Conservation (phyloP, 305 asterid genomes). For the Fraxinus floribunda region DNA sequence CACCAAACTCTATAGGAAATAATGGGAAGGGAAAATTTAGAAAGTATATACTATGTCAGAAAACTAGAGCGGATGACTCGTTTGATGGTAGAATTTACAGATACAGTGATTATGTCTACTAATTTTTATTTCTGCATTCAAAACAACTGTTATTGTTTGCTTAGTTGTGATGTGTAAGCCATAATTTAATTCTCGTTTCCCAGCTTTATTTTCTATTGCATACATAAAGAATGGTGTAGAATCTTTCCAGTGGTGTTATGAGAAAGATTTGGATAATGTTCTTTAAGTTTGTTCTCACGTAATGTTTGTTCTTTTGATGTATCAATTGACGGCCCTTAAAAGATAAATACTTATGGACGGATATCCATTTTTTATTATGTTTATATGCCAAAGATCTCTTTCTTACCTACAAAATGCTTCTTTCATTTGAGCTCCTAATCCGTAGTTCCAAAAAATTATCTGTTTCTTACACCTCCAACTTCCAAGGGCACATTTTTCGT, state of each 20-base stretch:
- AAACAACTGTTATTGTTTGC: neutral
- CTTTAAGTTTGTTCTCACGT: neutral
- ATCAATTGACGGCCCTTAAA: neutral
- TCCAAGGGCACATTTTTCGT: neutral
- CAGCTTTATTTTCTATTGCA: neutral
- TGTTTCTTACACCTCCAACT: neutral
- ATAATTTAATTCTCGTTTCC: neutral
- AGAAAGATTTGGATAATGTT: neutral
- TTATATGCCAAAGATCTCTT: neutral
- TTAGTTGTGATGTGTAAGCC: neutral
- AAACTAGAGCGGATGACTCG: neutral
- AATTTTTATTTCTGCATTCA: neutral
- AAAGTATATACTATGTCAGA: neutral
- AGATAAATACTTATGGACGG: neutral
- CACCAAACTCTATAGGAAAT: neutral
- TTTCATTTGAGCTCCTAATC: neutral
- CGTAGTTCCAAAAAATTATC: neutral
- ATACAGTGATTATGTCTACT: neutral
- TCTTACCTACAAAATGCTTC: neutral
- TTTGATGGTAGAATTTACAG: neutral
- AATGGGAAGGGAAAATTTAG: neutral
- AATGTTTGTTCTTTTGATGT: neutral
- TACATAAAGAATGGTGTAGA: neutral
- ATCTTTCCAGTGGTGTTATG: neutral
- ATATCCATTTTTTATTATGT: neutral